Evolutionary conservation across 805 yeast genomes (phyloP), one percentile per base, ranked within the genome.

Genomic region (Candida arabinofermentans): DNA sequence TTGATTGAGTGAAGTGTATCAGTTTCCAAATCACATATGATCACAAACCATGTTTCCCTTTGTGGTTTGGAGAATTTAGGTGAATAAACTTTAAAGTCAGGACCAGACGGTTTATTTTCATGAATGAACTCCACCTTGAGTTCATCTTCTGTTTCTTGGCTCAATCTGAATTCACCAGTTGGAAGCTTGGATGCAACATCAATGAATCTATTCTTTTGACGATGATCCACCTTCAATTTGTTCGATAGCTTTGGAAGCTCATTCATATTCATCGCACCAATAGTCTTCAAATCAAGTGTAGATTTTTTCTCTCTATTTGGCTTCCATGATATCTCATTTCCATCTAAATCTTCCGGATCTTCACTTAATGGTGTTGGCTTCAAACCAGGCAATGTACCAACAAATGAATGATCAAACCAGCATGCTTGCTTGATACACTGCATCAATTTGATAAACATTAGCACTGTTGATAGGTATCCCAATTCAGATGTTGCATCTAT

Each of bases 31-130:
- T 80, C 78, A 46, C 75, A 66, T 8, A 81, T 51, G 36, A 91
- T 75, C 8, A 81, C 74, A 60, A 91, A 87, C 98, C 99, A 93
- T 0, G 95, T 79, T 59, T 93, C 98, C 55, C 88, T 82, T 63
- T 93, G 99, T 2, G 81, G 70, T 62, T 93, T 91, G 34, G 96
- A 95, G 66, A 86, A 93, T 52, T 76, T 77, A 2, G 95, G 91
- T 43, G 90, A 71, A 54, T 81, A 79, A 39, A 87, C 75, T 49
- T 76, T 77, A 67, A 79, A 85, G 34, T 83, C 89, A 3, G 68
- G 65, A 48, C 74, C 76, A 41, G 66, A 56, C 3, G 79, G 71
- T 19, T 47, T 51, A 40, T 75, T 79, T n/a, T 67, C 64, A 57
- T 85, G 95, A 8, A 58, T 60, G 27, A 87, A 64, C 17, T 60